phyloP scores from a whole-genome alignment of 1,139 yeast genomes.

The Waltiozyma sp. region DNA sequence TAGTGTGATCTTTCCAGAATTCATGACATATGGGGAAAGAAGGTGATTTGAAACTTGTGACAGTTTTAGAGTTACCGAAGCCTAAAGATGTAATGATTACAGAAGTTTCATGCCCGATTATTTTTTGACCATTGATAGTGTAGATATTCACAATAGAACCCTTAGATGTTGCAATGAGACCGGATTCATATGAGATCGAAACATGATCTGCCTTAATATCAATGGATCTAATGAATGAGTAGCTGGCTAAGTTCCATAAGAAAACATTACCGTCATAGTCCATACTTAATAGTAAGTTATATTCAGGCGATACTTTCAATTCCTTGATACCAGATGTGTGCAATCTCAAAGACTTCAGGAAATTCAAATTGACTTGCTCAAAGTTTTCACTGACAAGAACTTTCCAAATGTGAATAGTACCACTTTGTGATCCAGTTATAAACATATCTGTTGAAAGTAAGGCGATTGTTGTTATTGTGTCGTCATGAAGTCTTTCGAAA shows the following conservation, averaged over 20 bases:
- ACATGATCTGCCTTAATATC: conserved; percentile 20
- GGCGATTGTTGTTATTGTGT: conserved; percentile 18
- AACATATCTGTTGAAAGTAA: conserved; percentile 22
- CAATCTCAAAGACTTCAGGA: conserved; percentile 40
- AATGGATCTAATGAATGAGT: conserved; percentile 36
- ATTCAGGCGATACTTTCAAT: conserved; percentile 37
- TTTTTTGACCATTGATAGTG: conserved; percentile 45
- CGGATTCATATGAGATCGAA: conserved; percentile 45
- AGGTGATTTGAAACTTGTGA: conserved; percentile 14
- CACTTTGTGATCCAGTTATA: conserved; percentile 45
- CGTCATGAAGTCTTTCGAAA: conserved; percentile 18
- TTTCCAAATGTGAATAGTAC: conserved; percentile 47
- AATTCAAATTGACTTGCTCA: conserved; percentile 26
- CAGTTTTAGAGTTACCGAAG: conserved; percentile 18
- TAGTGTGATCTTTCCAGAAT: conserved; percentile 26
- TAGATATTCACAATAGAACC: conserved; percentile 25
- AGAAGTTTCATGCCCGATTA: conserved; percentile 12
- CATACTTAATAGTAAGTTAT: conserved; percentile 38
- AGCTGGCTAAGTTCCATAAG: conserved; percentile 50
- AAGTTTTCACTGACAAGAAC: conserved; percentile 15
- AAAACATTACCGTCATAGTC: conserved; percentile 40
- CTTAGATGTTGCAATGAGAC: conserved; percentile 33
- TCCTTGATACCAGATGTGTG: conserved; percentile 35
- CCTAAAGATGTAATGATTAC: conserved; percentile 17
- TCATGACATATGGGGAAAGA: conserved; percentile 21